Base-by-base conservation (phyloP, 2,329 filamentous ascomycete genomes). In the Colletotrichum cereale region DNA sequence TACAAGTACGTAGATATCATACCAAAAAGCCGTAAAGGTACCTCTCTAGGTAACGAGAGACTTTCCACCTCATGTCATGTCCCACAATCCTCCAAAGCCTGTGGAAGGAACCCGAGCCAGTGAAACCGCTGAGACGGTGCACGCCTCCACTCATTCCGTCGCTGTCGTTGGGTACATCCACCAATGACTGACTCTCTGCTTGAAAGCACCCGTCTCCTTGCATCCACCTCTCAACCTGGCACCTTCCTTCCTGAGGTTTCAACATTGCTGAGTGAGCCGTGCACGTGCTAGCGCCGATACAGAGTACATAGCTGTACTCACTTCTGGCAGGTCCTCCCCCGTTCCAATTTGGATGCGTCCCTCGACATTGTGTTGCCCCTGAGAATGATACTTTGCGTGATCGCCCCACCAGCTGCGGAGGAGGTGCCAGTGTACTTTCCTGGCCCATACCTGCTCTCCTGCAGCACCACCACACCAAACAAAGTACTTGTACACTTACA, bases 41-140 rank as follows among this genome's bases (percentile, higher is more conserved):
- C 29, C 16, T n/a, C 29, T 24, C 18, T 2, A 18, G 29, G n/a
- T 14, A 52, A 16, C 6, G 6, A 38, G 36, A 16, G 53, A 36
- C 11, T 14, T 31, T 57, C 14, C 21, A 57, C n/a, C n/a, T 24
- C 56, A 29, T n/a, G 38, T 16, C 38, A 60, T 60, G 38, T 44
- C 14, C 42, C 58, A 62, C 18, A 34, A 40, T 18, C 57, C 58
- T 50, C 29, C 21, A n/a, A 18, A 14, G 18, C 38, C 34, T 1
- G 44, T 56, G 60, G 66, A 50, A 69, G 66, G 34, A 34, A 57
- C 40, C 67, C 62, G 63, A 71, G 29, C 67, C 67, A 71, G 64
- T 71, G 67, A 71, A 71, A 67, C 67, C 50, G 36, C 50, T 62
- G 34, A 38, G 63, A 26, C 34, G 29, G 34, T 57, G 56, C 56